Evolutionary conservation across 257 asterid species (phyloP).

Genomic region (Paraleonurus japonicus): DNA sequence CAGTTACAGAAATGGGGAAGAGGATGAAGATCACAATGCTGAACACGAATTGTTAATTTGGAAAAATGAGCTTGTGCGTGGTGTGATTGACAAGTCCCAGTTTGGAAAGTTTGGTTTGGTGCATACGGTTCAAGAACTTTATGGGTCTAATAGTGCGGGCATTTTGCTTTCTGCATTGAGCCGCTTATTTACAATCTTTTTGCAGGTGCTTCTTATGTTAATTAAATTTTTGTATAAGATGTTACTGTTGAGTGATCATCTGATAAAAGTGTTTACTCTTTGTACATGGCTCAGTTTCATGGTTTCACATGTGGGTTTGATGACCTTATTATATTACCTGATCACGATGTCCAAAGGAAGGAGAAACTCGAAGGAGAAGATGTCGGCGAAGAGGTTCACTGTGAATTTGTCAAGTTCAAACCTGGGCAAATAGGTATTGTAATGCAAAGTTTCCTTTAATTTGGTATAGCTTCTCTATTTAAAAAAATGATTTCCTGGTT

Average conservation of each 20-base stretch:
- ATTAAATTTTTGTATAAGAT: constrained; percentile 1
- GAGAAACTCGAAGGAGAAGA: constrained; percentile 88
- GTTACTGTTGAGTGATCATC: background rate
- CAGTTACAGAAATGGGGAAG: constrained; percentile 38
- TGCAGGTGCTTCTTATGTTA: constrained; percentile 63
- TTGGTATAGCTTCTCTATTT: constrained; percentile 20
- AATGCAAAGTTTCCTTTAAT: constrained; percentile 10
- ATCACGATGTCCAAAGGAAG: constrained; percentile 70
- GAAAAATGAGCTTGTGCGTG: constrained; percentile 93
- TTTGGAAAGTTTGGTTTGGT: constrained; percentile 96
- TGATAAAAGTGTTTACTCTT: constrained; percentile 25
- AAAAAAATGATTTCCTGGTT: background rate
- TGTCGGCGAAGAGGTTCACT: constrained; percentile 95
- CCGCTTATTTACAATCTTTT: constrained; percentile 78
- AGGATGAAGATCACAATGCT: constrained; percentile 66
- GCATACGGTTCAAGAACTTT: constrained; percentile 94
- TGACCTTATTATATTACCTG: constrained; percentile 84
- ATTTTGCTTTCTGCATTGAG: constrained; percentile 86
- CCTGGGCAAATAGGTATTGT: constrained; percentile 82
- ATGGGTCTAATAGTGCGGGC: constrained; percentile 90
- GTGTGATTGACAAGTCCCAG: constrained; percentile 98
- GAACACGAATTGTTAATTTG: constrained; percentile 79
- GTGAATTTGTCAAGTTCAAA: constrained; percentile 75
- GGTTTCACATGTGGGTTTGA: constrained; percentile 98
- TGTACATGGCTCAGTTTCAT: constrained; percentile 54